Percentiles rank a stretch among this genome's conserved stretches.
phyloP scores from a whole-genome alignment of 257 asterid genomes.

The Penstemon eatonii region DNA sequence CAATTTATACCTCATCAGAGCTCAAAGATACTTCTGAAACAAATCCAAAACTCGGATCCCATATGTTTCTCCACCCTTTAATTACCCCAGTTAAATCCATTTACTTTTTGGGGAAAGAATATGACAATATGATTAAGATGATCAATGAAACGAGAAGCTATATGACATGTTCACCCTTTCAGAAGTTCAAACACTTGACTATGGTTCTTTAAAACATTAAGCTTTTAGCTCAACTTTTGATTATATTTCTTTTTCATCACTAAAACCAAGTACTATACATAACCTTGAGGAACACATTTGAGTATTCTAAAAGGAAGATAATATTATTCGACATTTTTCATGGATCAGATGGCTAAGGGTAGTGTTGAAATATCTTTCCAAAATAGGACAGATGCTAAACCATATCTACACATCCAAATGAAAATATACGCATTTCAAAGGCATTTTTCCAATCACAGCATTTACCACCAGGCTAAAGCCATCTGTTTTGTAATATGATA shows the following conservation, averaged over 20 bases:
- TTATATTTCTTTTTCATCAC: too few relatives aligned
- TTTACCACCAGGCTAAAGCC: background rate
- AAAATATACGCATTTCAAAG: slow-evolving; percentile 7
- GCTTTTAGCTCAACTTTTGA: background rate
- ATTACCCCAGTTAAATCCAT: too few relatives aligned
- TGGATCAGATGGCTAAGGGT: too few relatives aligned
- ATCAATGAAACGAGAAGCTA: too few relatives aligned
- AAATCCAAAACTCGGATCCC: background rate
- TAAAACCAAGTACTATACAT: too few relatives aligned
- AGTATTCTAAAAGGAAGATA: too few relatives aligned
- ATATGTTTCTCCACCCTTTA: background rate
- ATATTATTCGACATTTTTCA: too few relatives aligned
- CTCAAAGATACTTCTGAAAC: background rate
- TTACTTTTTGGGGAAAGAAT: too few relatives aligned
- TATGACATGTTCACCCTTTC: too few relatives aligned
- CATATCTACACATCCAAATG: background rate
- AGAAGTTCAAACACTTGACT: too few relatives aligned
- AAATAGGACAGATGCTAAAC: background rate
- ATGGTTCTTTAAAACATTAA: background rate
- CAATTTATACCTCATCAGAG: background rate
- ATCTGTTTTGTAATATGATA: background rate
- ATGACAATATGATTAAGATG: too few relatives aligned
- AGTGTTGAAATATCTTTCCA: too few relatives aligned
- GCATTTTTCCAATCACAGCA: background rate
- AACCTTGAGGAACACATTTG: background rate